Base-by-base conservation (phyloP, 345 rosid genomes). In the Erucastrum elatum region DNA sequence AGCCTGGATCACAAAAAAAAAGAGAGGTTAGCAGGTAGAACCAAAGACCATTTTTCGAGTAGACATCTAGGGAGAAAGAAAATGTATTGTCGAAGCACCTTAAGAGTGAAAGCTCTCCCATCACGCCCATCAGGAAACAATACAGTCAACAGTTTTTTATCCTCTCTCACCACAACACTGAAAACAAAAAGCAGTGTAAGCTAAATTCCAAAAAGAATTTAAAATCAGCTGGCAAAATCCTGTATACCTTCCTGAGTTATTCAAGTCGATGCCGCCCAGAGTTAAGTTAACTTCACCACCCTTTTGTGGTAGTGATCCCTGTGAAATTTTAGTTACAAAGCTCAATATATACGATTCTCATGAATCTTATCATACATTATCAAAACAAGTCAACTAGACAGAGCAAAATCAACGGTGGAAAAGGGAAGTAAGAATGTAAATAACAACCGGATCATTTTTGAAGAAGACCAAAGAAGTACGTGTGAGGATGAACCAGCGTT, bases 51-150 rank as follows among this genome's bases (percentile, higher is more conserved):
- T 58, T 27, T 39, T 39, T 17, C 31, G 13, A 74, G 8, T 73
- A 67, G 11, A 68, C 5, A 74, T 68, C 49, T 68, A 68, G 12
- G 35, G 35, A 60, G 58, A 25, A 60, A 29, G 31, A 29, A 29
- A 2, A 4, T 30, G 70, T 34, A 68, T 60, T 70, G 68, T 68
- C 15, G 17, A 81, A 79, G 80, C 82, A 92, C 98, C 99, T 95
- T 95, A 75, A 95, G 97, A 58, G 98, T 95, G 84, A 95, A 95
- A 66, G 98, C 99, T 85, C 99, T 89, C 60, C 99, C 99, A 86
- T 93, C 99, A 76, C 98, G 94, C 79, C 99, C 99, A 85, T 95
- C 99, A 76, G 99, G 98, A 84, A 95, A 95, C 76, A 95, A 83
- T 26, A 95, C 98, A 56, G 99, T 95, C 84, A 95, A 82, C 81